A percentile compares a stretch with the other conserved stretches of the same genome.
Conservation (phyloP, 176 grass and related monocot genomes). For the Oryza punctata region DNA sequence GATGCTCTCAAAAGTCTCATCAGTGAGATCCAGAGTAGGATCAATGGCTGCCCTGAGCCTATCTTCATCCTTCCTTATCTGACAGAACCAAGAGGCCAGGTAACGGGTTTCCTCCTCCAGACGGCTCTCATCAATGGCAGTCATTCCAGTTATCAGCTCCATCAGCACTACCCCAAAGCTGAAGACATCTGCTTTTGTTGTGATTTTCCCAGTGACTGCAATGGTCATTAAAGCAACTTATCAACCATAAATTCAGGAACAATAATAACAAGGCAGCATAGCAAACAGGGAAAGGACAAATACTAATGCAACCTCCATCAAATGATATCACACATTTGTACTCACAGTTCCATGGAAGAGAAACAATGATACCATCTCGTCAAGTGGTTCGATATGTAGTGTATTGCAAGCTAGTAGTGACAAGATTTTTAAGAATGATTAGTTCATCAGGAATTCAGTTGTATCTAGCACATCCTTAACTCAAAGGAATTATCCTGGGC, state of each 20-base stretch:
- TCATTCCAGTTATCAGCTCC: slow-evolving; percentile 88
- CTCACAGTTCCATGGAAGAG: background rate
- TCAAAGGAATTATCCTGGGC: background rate
- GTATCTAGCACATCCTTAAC: background rate
- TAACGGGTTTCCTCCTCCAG: slow-evolving; percentile 79
- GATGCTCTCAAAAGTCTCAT: slow-evolving; percentile 74
- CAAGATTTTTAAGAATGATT: background rate
- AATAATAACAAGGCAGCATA: background rate
- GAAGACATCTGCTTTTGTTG: slow-evolving; percentile 93
- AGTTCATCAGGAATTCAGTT: background rate
- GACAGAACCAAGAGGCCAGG: slow-evolving; percentile 76
- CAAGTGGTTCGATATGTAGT: background rate
- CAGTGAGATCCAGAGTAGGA: slow-evolving; percentile 55
- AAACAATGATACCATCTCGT: slow-evolving; percentile 10
- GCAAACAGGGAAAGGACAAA: background rate
- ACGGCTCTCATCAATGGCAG: slow-evolving; percentile 75
- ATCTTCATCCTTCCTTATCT: slow-evolving; percentile 64
- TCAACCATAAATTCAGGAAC: slow-evolving; percentile 12
- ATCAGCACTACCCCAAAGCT: slow-evolving; percentile 95
- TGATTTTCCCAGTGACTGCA: slow-evolving; percentile 94
- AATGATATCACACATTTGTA: background rate
- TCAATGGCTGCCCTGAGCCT: slow-evolving; percentile 76
- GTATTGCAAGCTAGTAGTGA: background rate
- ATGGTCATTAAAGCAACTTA: slow-evolving; percentile 19
- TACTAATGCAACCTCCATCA: background rate